Evolutionary conservation across 1,284 basidiomycete species (phyloP), one percentile per base, ranked within the genome.

Genomic region (Exsudoporus floridanus): DNA sequence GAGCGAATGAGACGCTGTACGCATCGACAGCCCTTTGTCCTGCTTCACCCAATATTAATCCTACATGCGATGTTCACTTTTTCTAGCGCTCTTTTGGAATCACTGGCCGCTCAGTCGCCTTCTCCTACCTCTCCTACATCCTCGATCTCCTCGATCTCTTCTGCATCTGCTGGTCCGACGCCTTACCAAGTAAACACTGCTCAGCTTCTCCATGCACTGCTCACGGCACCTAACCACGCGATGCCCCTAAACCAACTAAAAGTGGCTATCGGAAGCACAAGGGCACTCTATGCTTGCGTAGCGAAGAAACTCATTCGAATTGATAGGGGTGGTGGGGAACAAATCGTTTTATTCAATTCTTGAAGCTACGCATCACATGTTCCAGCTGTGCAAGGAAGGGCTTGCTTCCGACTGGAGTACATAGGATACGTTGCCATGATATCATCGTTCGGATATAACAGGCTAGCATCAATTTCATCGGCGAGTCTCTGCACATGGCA

Each of bases 251-350:
- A 77, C 54, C 76, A 76, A 56, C 72, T 84, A 14, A 90, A 88
- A 67, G 79, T 79, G 44, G 65, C 74, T n/a, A 69, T 90, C n/a
- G 72, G 76, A 53, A 66, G 72, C 18, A 82, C 80, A 16, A 74
- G 81, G 47, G 78, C 83, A 10, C 64, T 87, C 7, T 88, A 85
- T 62, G 78, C 73, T 2, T 86, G 87, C 61, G 84, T 89, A 12
- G 85, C 84, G 21, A 90, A 90, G 70, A 76, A 86, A 52, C 69
- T 90, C 46, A 65, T 90, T 54, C 86, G 82, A 69, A 88, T 90
- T 56, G 87, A 90, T 47, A 74, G 88, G 43, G 80, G 84, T 27
- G 78, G 81, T 10, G 77, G 85, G 34, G 86, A 88, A 63, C 88
- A 90, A 66, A 74, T 83, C 8, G 85, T 90, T 21, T 78, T 78